phyloP scores from a whole-genome alignment of 768 basidiomycete species.

The Calocybe indica region DNA sequence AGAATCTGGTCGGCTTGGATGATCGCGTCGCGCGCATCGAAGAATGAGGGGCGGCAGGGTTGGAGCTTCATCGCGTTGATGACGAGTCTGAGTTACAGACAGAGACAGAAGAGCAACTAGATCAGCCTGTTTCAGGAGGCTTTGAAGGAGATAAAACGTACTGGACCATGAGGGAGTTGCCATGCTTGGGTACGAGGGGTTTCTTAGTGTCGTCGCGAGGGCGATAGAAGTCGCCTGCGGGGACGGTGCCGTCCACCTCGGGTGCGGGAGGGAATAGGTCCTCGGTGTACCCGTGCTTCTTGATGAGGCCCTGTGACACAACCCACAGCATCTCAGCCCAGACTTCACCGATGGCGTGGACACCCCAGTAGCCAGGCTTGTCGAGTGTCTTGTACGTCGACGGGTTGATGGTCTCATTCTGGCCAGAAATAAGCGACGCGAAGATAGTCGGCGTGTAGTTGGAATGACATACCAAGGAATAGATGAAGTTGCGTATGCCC shows the following conservation, averaged over 20 bases:
- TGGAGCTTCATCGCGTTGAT: conserved; percentile 94
- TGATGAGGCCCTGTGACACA: conserved; percentile 65
- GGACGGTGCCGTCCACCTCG: conserved; percentile 54
- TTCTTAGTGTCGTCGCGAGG: conserved; percentile 34
- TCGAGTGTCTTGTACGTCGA: conserved; percentile 94
- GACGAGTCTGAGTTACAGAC: conserved; percentile 47
- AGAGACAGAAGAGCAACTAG: neutral
- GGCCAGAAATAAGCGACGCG: neutral
- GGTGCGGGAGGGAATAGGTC: conserved; percentile 79
- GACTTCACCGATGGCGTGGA: conserved; percentile 89
- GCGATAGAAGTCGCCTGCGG: conserved; percentile 73
- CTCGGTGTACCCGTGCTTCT: conserved; percentile 76
- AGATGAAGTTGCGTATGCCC: conserved; percentile 87
- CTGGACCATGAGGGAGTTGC: conserved; percentile 82
- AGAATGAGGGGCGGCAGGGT: conserved; percentile 85
- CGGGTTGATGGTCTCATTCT: conserved; percentile 73
- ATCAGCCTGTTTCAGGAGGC: too few species aligned
- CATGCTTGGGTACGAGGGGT: conserved; percentile 81
- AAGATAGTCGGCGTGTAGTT: neutral
- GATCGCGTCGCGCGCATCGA: conserved; percentile 85
- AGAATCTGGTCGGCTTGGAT: conserved; percentile 86
- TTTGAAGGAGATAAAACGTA: conserved; percentile 20
- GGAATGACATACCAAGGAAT: conserved; percentile 52
- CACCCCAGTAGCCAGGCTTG: conserved; percentile 91
- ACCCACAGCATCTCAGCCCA: conserved; percentile 93